Conservation (phyloP, 768 basidiomycete species). For the Boletus tylopilopsis region DNA sequence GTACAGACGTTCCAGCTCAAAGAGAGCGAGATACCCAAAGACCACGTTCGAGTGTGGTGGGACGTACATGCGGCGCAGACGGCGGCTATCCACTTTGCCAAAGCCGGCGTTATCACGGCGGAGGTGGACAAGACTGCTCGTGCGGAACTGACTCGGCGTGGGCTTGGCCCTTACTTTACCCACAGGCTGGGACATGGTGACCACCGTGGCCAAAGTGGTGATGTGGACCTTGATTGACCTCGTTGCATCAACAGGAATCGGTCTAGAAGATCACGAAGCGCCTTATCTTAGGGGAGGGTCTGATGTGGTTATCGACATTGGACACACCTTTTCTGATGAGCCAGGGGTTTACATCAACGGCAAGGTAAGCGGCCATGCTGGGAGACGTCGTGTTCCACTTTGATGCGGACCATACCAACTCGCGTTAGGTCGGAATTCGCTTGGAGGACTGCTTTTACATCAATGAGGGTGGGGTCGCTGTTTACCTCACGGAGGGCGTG, state of each 20-base stretch:
- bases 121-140: slow-evolving; percentile 65
- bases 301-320: slow-evolving; percentile 49
- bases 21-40: slow-evolving; percentile 48
- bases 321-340: slow-evolving; percentile 81
- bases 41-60: slow-evolving; percentile 59
- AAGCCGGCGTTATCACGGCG: slow-evolving; percentile 46
- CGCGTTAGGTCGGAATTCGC: slow-evolving; percentile 63
- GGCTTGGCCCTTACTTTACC: slow-evolving; percentile 63
- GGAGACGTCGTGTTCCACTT: neutral
- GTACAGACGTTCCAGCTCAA: slow-evolving; percentile 62
- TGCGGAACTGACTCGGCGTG: slow-evolving; percentile 36
- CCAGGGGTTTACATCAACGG: slow-evolving; percentile 74
- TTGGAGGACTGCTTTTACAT: slow-evolving; percentile 84
- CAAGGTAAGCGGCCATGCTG: slow-evolving; percentile 39
- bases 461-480: slow-evolving; percentile 45
- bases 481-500: slow-evolving; percentile 60
- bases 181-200: slow-evolving; percentile 80
- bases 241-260: slow-evolving; percentile 56
- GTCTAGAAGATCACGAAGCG: slow-evolving; percentile 77
- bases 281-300: slow-evolving; percentile 79
- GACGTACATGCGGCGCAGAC: slow-evolving; percentile 62
- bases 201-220: slow-evolving; percentile 4
- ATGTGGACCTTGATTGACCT: slow-evolving; percentile 15
- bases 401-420: slow-evolving; percentile 10
- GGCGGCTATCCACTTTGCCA: slow-evolving; percentile 46